Evolutionary conservation across 164 flowering plant genomes (phyloP).

Genomic region (Chimonanthus salicifolius): DNA sequence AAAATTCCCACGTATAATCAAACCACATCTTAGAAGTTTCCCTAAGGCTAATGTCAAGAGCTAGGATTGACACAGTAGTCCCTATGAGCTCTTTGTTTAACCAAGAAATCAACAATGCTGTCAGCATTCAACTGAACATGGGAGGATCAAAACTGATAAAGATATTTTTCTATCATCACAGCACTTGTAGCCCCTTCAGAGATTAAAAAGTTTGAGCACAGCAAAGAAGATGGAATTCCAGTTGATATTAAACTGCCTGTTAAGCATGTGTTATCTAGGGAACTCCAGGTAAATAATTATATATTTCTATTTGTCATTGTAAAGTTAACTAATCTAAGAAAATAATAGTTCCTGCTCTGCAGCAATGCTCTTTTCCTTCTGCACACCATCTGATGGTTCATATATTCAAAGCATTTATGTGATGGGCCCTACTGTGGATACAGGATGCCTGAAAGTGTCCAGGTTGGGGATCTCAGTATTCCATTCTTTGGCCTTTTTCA

Average conservation of each 20-base stretch:
- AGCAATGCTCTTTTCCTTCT: too few relatives aligned
- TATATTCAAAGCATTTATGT: background rate
- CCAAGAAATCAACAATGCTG: too few relatives aligned
- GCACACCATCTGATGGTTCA: background rate
- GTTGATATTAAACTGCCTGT: constrained; percentile 80
- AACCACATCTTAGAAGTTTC: too few relatives aligned
- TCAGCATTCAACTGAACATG: too few relatives aligned
- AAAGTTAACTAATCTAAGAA: too few relatives aligned
- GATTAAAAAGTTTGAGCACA: constrained; percentile 42
- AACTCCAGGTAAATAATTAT: constrained; percentile 63
- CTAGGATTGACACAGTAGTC: too few relatives aligned
- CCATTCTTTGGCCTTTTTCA: background rate
- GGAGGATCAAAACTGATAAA: too few relatives aligned
- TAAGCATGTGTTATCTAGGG: constrained; percentile 84
- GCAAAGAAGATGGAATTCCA: constrained; percentile 62
- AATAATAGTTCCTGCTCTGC: background rate
- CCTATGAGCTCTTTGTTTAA: too few relatives aligned
- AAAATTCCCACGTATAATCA: too few relatives aligned
- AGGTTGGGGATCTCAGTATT: background rate
- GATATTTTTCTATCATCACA: constrained; percentile 12
- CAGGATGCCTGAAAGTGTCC: background rate
- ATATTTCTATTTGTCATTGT: too few relatives aligned
- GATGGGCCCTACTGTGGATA: background rate
- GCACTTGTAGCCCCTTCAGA: constrained; percentile 62
- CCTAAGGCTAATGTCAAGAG: too few relatives aligned